Evolutionary conservation across 225 moss, liverwort and hornwort species (phyloP).

Genomic region (Sphagnum tenellum): DNA sequence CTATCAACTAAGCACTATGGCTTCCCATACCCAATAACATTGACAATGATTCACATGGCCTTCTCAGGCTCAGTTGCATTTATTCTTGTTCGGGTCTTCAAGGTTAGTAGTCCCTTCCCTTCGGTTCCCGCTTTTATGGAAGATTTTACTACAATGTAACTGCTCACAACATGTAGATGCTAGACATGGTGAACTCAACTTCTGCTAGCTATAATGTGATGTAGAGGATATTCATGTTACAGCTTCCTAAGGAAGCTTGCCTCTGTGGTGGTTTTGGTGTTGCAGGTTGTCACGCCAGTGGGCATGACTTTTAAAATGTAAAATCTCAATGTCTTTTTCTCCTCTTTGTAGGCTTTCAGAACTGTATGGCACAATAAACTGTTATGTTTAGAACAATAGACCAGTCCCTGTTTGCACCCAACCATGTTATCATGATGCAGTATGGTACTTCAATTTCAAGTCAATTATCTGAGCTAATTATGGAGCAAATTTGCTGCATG

Average conservation of each 20-base stretch:
- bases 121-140: no score
- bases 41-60: constrained; percentile 38
- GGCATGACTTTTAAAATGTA: constrained; percentile 21
- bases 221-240: not conserved
- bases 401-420: no score
- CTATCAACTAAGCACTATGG: constrained; percentile 20
- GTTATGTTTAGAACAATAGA: no score
- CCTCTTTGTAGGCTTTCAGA: no score
- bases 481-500: no score
- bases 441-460: no score
- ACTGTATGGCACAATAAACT: no score
- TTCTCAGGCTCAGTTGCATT: constrained; percentile 18
- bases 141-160: not conserved
- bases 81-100: constrained; percentile 23
- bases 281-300: constrained; percentile 22
- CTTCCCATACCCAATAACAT: constrained; percentile 25
- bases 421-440: no score
- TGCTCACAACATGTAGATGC: not conserved
- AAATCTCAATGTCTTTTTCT: not conserved
- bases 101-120: constrained; percentile 5
- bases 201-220: not conserved
- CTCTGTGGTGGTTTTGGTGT: not conserved
- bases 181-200: not conserved
- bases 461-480: no score
- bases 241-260: no score